A percentile compares a stretch with the other conserved stretches of the same genome.
phyloP scores from a whole-genome alignment of 148 eudicot species.

The Hydrangea macrophylla region DNA sequence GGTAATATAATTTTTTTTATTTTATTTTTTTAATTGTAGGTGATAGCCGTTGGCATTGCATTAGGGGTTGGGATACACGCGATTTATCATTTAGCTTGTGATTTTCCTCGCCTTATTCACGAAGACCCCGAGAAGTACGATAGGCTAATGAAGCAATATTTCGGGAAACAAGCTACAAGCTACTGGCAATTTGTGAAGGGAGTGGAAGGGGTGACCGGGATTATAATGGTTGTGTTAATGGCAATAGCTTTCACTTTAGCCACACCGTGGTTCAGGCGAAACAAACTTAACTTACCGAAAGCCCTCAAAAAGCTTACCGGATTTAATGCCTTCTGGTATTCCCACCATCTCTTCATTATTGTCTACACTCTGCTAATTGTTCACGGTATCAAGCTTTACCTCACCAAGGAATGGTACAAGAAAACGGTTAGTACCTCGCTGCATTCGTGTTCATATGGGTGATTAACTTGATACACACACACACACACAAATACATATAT shows the following conservation, averaged over 20 bases:
- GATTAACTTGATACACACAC: too few species aligned
- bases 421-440: constrained; percentile 28
- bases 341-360: constrained; percentile 37
- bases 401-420: constrained; percentile 35
- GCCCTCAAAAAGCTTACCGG: constrained; percentile 34
- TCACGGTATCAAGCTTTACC: constrained; percentile 38
- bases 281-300: constrained; percentile 24
- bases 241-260: constrained; percentile 40
- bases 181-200: constrained; percentile 39
- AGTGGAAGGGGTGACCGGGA: constrained; percentile 37
- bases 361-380: constrained; percentile 32
- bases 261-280: constrained; percentile 31
- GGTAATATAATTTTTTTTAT: neutral
- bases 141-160: constrained; percentile 22
- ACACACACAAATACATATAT: neutral
- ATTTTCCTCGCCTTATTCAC: constrained; percentile 29
- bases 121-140: constrained; percentile 22
- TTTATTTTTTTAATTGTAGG: constrained; percentile 6
- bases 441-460: too few species aligned
- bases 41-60: constrained; percentile 33
- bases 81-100: constrained; percentile 31
- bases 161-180: constrained; percentile 29
- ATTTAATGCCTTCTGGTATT: constrained; percentile 46
- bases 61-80: constrained; percentile 37
- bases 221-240: constrained; percentile 37